Conservation (phyloP, 2,329 filamentous ascomycete species). For the Pseudopyrenochaeta lycopersici region DNA sequence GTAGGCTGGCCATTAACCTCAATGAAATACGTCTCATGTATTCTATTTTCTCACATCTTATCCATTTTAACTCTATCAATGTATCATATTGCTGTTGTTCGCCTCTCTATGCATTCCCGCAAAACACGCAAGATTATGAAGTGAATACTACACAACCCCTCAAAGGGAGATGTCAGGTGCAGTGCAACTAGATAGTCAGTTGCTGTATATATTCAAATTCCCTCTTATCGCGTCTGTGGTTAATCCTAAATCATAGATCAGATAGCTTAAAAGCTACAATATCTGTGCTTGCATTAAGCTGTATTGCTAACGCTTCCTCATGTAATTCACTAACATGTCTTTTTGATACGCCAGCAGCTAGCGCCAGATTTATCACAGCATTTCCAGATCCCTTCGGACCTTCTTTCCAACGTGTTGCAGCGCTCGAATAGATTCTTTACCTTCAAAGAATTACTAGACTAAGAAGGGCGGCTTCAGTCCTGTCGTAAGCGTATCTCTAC, state of each 20-base stretch:
- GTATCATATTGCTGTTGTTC: not conserved
- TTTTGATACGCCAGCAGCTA: slow-evolving; percentile 31
- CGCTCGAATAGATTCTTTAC: slow-evolving; percentile 27
- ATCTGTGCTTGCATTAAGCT: not conserved
- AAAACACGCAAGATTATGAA: not conserved
- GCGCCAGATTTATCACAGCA: slow-evolving; percentile 12
- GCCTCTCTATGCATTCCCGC: not conserved
- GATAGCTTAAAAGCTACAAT: not conserved
- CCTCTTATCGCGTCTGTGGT: too few species aligned
- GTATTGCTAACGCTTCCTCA: not conserved
- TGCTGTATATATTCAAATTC: too few species aligned
- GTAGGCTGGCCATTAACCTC: not conserved
- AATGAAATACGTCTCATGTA: not conserved
- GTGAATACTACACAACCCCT: not conserved
- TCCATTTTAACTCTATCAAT: not conserved
- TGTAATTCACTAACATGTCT: slow-evolving; percentile 18
- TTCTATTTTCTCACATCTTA: too few species aligned
- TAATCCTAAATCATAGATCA: too few species aligned
- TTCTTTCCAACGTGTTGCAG: slow-evolving; percentile 20
- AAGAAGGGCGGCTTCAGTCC: slow-evolving; percentile 7
- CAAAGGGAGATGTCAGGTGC: not conserved
- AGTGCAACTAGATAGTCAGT: not conserved
- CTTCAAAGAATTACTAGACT: slow-evolving; percentile 5
- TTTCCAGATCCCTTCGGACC: slow-evolving; percentile 17
- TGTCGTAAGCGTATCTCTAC: not conserved